Evolutionary conservation across 495 filamentous ascomycete genomes (phyloP).

Genomic region (Xylaria nigripes): DNA sequence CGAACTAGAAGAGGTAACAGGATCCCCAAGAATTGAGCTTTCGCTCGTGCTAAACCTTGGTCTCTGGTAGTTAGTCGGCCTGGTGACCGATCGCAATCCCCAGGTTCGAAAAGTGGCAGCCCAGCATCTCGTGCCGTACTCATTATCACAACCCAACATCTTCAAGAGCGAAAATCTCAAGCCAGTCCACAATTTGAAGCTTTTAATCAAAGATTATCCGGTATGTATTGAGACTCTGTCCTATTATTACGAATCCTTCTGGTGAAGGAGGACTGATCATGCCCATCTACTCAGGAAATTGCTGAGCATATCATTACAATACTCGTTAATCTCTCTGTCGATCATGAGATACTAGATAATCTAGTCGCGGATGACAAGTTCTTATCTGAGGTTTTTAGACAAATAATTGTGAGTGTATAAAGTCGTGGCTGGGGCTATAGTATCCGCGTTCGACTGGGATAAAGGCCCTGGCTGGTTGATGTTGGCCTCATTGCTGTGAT

Average conservation of each 20-base stretch:
- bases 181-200: conserved; percentile 80
- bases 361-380: conserved; percentile 77
- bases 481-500: not conserved
- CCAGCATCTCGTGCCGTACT: conserved; percentile 82
- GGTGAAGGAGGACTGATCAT: not conserved
- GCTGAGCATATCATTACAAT: conserved; percentile 89
- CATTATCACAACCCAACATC: conserved; percentile 61
- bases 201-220: conserved; percentile 72
- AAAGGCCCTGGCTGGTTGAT: not conserved
- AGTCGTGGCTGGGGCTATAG: not conserved
- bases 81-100: conserved; percentile 82
- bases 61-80: conserved; percentile 66
- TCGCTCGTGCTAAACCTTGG: not conserved
- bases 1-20: conserved; percentile 68
- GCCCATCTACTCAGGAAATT: conserved; percentile 53
- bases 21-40: not conserved
- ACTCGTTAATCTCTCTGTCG: conserved; percentile 80
- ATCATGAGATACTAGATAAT: conserved; percentile 59
- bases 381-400: conserved; percentile 58
- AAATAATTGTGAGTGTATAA: conserved; percentile 62
- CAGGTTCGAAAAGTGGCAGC: conserved; percentile 67
- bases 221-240: conserved; percentile 38
- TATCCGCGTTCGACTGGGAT: not conserved
- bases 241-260: not conserved
- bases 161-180: conserved; percentile 77